Conservation (phyloP, 805 yeast genomes). For the Kluyveromyces aestuarii region DNA sequence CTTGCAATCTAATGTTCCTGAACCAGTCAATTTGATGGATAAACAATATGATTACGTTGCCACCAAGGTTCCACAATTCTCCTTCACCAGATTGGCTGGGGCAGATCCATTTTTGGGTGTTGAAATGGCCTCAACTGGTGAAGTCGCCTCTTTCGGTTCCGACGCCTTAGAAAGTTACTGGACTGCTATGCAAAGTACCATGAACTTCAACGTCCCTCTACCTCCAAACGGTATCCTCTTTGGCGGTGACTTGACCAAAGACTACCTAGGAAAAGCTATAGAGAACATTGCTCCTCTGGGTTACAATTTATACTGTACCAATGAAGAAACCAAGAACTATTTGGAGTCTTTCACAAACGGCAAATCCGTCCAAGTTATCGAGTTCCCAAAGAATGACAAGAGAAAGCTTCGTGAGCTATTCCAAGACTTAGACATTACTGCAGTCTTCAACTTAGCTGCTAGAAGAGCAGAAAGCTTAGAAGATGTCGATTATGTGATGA, state of each 20-base stretch:
- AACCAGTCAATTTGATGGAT: conserved; percentile 77
- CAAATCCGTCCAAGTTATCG: conserved; percentile 48
- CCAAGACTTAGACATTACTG: conserved; percentile 73
- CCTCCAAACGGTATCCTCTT: conserved; percentile 86
- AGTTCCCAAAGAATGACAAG: conserved; percentile 89
- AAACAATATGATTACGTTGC: conserved; percentile 76
- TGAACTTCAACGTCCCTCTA: conserved; percentile 90
- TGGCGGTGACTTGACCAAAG: conserved; percentile 84
- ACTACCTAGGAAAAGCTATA: conserved; percentile 67
- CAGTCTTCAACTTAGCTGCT: conserved; percentile 87
- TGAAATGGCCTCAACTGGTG: conserved; percentile 99
- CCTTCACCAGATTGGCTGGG: conserved; percentile 96
- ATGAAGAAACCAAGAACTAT: conserved; percentile 62
- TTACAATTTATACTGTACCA: conserved; percentile 73
- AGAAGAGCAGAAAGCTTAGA: conserved; percentile 77
- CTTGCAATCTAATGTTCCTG: conserved; percentile 58
- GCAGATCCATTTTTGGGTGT: conserved; percentile 99
- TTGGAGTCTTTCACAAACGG: conserved; percentile 40
- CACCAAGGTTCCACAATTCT: conserved; percentile 96
- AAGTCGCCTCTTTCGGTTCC: conserved; percentile 92
- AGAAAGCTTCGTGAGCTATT: conserved; percentile 88
- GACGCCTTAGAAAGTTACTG: conserved; percentile 88
- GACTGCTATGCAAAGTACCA: conserved; percentile 93
- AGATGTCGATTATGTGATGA: conserved; percentile 94
- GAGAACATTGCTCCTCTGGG: conserved; percentile 55